Evolutionary conservation across 148 eudicot genomes (phyloP), one percentile per base, ranked within the genome.

Genomic region (Agrostemma githago): DNA sequence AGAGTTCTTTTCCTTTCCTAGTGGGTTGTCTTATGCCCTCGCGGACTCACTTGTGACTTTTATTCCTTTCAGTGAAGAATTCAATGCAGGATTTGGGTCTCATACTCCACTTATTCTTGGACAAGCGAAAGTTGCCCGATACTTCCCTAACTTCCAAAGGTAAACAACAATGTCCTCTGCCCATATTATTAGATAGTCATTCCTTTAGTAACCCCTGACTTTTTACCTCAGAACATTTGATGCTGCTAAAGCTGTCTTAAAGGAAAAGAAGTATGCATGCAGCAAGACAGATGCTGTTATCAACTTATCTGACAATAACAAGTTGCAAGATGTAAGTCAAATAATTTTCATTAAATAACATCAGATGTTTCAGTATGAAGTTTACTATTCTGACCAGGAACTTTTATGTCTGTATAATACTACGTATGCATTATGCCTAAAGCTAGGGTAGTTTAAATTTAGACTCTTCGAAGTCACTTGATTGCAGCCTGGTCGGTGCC

Each of bases 31-130:
- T 43, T 65, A 6, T 65, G 66, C 14, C 14, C 3, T 62, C 39
- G 11, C 37, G 56, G 56, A 51, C 14, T 37, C 57, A 46, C 53
- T 42, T 4, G 62, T 54, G 8, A 40, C 14, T 76, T 70, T 64
- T 84, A 41, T 79, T 69, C 8, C 69, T 77, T 85, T 78, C 76
- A 96, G 97, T 82, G 99, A 96, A 87, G 99, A 92, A 77, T 96
- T 89, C 83, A 89, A 86, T 83, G 80, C 93, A 80, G 99, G 97
- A 83, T 92, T 96, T 86, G 97, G 99, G 65, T 89, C 99, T 65
- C 91, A 90, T 74, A 96, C 99, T 53, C 97, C 99, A 46, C 86
- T 96, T n/a, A 67, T 87, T 73, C 87, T 88, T 74, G 97, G 99
- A 70, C 97, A 96, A 86, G 88, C 97, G 41, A 92, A 76, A 81